Conservation (phyloP, 768 basidiomycete genomes). For the Porphyrellus cyaneotinctus region DNA sequence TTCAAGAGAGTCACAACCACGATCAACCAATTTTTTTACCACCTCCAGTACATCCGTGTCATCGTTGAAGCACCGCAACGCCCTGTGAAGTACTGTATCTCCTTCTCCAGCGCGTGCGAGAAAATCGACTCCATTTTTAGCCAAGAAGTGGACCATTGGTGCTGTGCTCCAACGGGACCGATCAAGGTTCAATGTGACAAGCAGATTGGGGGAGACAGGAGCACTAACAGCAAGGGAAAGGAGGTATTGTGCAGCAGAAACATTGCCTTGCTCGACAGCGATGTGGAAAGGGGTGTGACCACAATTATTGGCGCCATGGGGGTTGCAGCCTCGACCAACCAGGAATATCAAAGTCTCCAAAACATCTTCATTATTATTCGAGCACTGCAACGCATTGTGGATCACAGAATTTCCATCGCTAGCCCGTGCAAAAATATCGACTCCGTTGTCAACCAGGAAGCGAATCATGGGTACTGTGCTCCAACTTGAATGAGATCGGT, state of each 20-base stretch:
- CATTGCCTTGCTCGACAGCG: background rate
- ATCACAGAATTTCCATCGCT: background rate
- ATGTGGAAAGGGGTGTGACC: background rate
- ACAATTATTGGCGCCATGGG: too few relatives aligned
- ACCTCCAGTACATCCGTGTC: background rate
- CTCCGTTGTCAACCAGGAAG: background rate
- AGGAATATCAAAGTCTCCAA: background rate
- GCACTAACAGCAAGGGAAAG: background rate
- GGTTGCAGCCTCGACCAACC: background rate
- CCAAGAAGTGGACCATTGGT: background rate
- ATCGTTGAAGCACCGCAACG: background rate
- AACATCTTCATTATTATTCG: background rate
- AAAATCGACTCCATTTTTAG: background rate
- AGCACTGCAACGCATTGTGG: background rate
- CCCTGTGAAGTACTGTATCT: background rate
- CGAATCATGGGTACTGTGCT: background rate
- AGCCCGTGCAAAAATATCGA: background rate
- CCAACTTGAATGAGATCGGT: too few relatives aligned
- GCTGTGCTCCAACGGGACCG: background rate
- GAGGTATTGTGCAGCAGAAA: background rate
- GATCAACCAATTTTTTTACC: background rate
- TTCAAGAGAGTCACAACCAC: background rate
- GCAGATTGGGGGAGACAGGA: background rate
- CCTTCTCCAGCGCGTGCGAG: background rate
- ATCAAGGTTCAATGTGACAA: background rate